Base-by-base conservation (phyloP, 1,284 basidiomycete genomes). In the Erythrobasidium hasegawianum region DNA sequence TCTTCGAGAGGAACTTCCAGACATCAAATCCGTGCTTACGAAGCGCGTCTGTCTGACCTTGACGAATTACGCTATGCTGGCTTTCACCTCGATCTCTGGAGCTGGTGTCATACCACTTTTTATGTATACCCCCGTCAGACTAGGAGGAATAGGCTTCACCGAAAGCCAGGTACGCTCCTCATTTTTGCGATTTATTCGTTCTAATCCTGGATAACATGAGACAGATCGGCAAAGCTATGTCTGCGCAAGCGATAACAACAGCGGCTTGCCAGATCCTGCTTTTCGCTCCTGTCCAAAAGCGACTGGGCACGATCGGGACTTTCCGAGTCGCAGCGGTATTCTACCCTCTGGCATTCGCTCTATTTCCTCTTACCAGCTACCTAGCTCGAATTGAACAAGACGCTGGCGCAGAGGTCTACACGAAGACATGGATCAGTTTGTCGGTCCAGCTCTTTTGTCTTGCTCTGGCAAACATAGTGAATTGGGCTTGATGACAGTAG, bases 231-330 rank as follows among this genome's bases (percentile, higher is more conserved):
- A 64, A 66, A 3, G 72, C 76, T 2, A 71, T 79, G 47, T 69
- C 71, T 39, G 68, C 72, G 58, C 72, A 72, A 20, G 76, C 76
- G 38, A 55, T 77, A 3, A 62, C 73, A 1, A 73, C 75, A 7
- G 74, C 75, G 9, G 29, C 71, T 0, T 70, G 73, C 26, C 76
- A 78, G 57, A 61, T 79, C 16, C 54, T 76, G 56, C 61, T 78
- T n/a, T 79, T 79, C 72, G 76, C 78, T 7, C 72, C 75, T 0
- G 64, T 79, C 0, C 77, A 79, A 50, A 61, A 65, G 3, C 66
- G 70, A 2, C 57, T 75, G 0, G 79, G 79, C 0, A 78, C 76
- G 1, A 70, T 76, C 22, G 65, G 59, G 7, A 56, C 78, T 0
- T 79, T 78, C 55, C 68, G 72, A 14, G 27, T 71, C 1, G 65